These are phyloP conservation scores for Verticillium tricorpus DNA, from an alignment of 2,329 filamentous ascomycete genomes.

Conservation along the genomic window DNA sequence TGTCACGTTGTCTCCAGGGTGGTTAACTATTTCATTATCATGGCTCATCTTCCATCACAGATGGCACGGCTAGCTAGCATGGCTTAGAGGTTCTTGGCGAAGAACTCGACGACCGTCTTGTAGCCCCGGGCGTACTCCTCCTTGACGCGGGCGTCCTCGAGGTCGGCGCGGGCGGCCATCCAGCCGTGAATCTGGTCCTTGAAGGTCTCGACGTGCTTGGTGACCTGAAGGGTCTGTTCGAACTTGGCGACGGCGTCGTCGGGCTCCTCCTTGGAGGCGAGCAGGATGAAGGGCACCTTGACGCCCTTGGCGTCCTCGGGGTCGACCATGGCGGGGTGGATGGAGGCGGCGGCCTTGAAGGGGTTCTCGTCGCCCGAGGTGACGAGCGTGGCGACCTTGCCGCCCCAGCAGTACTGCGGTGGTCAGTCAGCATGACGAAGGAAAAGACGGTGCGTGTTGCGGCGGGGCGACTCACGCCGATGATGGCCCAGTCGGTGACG, in stretches of 20 bases:
- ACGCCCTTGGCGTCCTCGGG: conserved; percentile 54
- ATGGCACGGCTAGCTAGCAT: not conserved
- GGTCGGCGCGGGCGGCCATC: conserved; percentile 64
- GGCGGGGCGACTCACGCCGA: conserved; percentile 44
- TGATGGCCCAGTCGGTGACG: conserved; percentile 54
- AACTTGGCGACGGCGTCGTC: conserved; percentile 52
- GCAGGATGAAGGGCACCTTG: conserved; percentile 55
- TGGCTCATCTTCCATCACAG: not conserved
- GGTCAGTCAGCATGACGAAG: not conserved
- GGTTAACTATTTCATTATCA: not conserved
- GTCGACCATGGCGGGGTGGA: conserved; percentile 62
- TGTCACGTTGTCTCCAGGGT: too few species aligned
- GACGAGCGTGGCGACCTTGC: conserved; percentile 56
- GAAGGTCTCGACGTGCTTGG: conserved; percentile 63
- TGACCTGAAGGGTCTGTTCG: conserved; percentile 44
- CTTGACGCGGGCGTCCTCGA: conserved; percentile 52
- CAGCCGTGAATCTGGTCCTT: conserved; percentile 65
- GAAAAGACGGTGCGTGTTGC: not conserved
- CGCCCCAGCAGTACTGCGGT: conserved; percentile 65
- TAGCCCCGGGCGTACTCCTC: conserved; percentile 60
- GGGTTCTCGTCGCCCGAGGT: conserved; percentile 45
- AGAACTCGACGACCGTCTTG: conserved; percentile 54
- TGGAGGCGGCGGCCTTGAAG: conserved; percentile 49
- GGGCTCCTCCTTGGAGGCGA: conserved; percentile 63
- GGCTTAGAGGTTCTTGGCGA: conserved; percentile 42